Percentiles rank a stretch among this genome's conserved stretches.
These are phyloP conservation scores for Boletus insuetus DNA, from an alignment of 768 basidiomycete genomes.

Conservation along the genomic window DNA sequence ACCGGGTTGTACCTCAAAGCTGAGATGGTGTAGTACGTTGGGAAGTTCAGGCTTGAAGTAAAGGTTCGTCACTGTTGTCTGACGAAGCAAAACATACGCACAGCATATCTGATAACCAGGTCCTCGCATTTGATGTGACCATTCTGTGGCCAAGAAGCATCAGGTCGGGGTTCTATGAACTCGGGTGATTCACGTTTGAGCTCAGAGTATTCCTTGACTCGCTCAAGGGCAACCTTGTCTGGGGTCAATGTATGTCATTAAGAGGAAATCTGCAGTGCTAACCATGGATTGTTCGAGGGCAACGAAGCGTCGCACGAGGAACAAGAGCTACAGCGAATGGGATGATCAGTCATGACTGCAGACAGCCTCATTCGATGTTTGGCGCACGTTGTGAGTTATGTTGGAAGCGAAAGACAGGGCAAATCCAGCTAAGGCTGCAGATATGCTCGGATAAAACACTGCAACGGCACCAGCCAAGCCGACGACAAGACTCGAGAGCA, in stretches of 20 bases:
- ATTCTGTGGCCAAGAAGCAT: conserved; percentile 70
- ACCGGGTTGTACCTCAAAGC: conserved; percentile 67
- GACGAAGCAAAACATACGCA: conserved; percentile 34
- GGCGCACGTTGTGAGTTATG: conserved; percentile 61
- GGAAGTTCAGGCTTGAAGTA: conserved; percentile 73
- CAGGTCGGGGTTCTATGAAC: conserved; percentile 82
- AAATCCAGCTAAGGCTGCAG: conserved; percentile 83
- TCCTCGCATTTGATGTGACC: conserved; percentile 71
- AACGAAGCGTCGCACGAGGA: conserved; percentile 79
- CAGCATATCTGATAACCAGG: conserved; percentile 76
- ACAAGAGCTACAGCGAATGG: conserved; percentile 44
- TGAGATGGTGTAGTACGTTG: conserved; percentile 76
- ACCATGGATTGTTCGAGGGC: conserved; percentile 93
- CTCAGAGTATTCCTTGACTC: conserved; percentile 90
- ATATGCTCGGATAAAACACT: conserved; percentile 66
- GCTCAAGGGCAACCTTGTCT: conserved; percentile 73
- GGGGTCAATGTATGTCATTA: background rate
- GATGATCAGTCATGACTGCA: conserved; percentile 16
- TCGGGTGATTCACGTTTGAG: conserved; percentile 76
- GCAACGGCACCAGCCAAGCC: conserved; percentile 70
- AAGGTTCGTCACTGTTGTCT: background rate
- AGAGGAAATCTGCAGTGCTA: background rate
- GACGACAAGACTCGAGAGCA: conserved; percentile 69
- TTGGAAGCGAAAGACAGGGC: conserved; percentile 81
- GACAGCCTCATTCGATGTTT: background rate